Base-by-base conservation (phyloP, 192 early-diverging fungal species). In the Thamnidium elegans region DNA sequence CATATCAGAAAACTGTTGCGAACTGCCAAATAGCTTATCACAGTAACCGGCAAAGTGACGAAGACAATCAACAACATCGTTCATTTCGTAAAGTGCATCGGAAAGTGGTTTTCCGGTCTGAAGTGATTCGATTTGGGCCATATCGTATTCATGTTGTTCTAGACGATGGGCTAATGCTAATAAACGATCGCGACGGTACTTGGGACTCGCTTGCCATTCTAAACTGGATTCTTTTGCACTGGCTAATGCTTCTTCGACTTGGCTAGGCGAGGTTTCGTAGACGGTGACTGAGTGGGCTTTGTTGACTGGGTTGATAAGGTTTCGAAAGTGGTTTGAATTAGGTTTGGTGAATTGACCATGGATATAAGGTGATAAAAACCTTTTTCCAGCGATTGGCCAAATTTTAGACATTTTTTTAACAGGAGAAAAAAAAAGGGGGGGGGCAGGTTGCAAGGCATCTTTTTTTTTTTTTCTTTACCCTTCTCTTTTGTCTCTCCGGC, bases 21-120 rank as follows among this genome's bases (percentile, higher is more conserved):
- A 60, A 55, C 80, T 65, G 19, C 75, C 80, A 53, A 76, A 58
- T 7, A 83, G 66, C 71, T 91, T 86, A 15, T 84, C 73, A 9
- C 87, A 76, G 50, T 76, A 79, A 20, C 84, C 79, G 3, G 92
- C 89, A 83, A 89, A 95, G 70, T 89, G 84, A 45, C 91, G 78
- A 71, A 90, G 87, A 58, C 84, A 85, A 31, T 80, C 77, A 15
- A 87, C 74, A 7, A 86, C 81, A 48, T 72, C 70, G 30, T 75
- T 66, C 13, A 85, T 65, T 62, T 85, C 83, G 1, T 62, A 68
- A 11, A 76, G 68, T 51, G 81, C 70, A 60, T 82, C 83, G 8
- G 23, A 50, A 36, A 79, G 73, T 0, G 83, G 81, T 63, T 85
- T 85, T 1, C 83, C 83, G 0, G 79, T 79, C 55, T 81, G 78